Conservation (phyloP, 208 protist genomes). For the Crithidia bombi region DNA sequence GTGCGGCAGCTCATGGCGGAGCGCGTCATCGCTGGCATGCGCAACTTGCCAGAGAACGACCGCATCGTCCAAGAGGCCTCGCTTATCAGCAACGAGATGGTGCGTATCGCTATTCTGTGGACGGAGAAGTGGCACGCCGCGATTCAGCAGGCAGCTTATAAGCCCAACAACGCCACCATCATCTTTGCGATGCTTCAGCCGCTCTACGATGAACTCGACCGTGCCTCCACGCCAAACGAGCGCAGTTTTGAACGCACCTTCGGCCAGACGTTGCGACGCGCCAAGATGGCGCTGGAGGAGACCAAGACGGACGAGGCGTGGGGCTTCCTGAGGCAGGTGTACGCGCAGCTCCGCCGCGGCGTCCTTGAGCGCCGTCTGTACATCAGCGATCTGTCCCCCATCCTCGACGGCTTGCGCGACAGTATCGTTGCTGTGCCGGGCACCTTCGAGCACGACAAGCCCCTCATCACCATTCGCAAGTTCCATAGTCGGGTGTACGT, state of each 20-base stretch:
- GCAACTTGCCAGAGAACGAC: constrained; percentile 59
- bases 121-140: constrained; percentile 94
- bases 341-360: constrained; percentile 77
- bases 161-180: constrained; percentile 89
- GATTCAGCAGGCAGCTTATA: constrained; percentile 97
- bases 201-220: constrained; percentile 95
- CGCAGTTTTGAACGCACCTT: constrained; percentile 91
- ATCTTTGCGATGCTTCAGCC: constrained; percentile 94
- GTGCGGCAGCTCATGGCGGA: constrained; percentile 81
- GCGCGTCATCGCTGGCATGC: constrained; percentile 81
- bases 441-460: constrained; percentile 92
- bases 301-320: constrained; percentile 67
- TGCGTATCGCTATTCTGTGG: constrained; percentile 99
- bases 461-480: constrained; percentile 93
- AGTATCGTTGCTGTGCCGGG: constrained; percentile 98
- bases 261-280: constrained; percentile 64
- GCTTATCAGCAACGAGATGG: constrained; percentile 98
- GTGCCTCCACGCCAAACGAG: constrained; percentile 94
- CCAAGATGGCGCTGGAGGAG: constrained; percentile 63
- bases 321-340: constrained; percentile 85
- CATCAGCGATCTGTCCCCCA: constrained; percentile 93
- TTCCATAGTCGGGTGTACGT: constrained; percentile 95
- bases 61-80: constrained; percentile 94
- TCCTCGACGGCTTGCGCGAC: constrained; percentile 92
- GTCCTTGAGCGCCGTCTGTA: constrained; percentile 74